Evolutionary conservation across 1,139 yeast species (phyloP).

Genomic region (Lodderomyces metapsilosis): DNA sequence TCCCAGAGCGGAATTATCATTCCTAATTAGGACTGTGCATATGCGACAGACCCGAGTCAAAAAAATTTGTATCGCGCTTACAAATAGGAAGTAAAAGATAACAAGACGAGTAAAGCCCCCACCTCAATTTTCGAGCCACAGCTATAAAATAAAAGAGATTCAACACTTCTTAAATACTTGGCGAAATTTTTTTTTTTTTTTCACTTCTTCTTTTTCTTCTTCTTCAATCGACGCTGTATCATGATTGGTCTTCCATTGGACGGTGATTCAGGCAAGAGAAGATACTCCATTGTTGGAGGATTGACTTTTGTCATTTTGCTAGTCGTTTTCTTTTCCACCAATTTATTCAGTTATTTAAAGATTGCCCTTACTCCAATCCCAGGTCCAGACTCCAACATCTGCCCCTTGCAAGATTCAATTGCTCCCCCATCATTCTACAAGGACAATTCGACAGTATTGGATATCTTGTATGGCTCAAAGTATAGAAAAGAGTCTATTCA

Average conservation of each 20-base stretch:
- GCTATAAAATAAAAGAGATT: too few relatives aligned
- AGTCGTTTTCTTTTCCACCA: slow-evolving; percentile 23
- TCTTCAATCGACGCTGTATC: background rate
- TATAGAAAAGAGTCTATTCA: slow-evolving; percentile 36
- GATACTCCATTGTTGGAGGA: slow-evolving; percentile 8
- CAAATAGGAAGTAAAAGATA: too few relatives aligned
- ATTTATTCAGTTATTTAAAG: slow-evolving; percentile 21
- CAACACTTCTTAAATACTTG: too few relatives aligned
- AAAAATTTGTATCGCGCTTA: background rate
- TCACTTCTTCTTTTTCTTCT: too few relatives aligned
- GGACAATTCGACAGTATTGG: slow-evolving; percentile 37
- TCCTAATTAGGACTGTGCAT: background rate
- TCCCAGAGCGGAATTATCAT: background rate
- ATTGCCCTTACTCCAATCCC: slow-evolving; percentile 23
- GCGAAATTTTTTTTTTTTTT: too few relatives aligned
- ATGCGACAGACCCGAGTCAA: background rate
- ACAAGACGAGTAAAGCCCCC: too few relatives aligned
- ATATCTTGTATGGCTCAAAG: slow-evolving; percentile 28
- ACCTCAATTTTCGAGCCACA: too few relatives aligned
- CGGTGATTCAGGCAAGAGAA: slow-evolving; percentile 6
- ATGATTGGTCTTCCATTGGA: slow-evolving; percentile 20
- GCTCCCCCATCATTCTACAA: slow-evolving; percentile 29
- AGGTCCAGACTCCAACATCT: slow-evolving; percentile 16
- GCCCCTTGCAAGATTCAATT: slow-evolving; percentile 31
- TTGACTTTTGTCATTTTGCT: slow-evolving; percentile 15